Evolutionary conservation across 108 stramenopile genomes (phyloP).

Genomic region (Schizochytrium sp.): DNA sequence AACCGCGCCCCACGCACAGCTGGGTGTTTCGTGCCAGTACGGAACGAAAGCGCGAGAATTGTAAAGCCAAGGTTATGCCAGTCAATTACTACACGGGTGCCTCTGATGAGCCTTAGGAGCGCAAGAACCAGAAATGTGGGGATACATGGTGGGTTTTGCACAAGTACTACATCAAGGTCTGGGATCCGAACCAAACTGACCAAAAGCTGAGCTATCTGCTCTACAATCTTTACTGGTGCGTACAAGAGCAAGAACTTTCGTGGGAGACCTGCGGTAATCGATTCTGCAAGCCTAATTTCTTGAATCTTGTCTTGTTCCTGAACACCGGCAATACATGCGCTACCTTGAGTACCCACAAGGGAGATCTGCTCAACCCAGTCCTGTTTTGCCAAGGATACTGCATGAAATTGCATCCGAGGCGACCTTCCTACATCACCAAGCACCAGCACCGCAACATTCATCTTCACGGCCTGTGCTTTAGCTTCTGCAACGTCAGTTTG

Average conservation of each 20-base stretch:
- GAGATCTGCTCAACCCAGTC: constrained; percentile 64
- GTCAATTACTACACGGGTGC: constrained; percentile 88
- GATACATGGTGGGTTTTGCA: constrained; percentile 97
- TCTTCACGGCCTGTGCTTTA: too few species aligned
- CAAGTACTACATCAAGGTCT: constrained; percentile 77
- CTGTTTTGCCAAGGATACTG: constrained; percentile 82
- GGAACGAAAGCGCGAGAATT: constrained; percentile 80
- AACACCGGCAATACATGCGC: constrained; percentile 66
- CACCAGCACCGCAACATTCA: constrained; percentile 66
- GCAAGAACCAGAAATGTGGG: constrained; percentile 84
- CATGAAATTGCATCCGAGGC: constrained; percentile 99
- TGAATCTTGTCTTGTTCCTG: constrained; percentile 63
- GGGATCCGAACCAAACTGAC: constrained; percentile 71
- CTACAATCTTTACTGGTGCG: constrained; percentile 67
- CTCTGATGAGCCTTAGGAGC: constrained; percentile 60
- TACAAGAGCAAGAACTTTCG: constrained; percentile 19
- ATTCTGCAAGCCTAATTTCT: constrained; percentile 38
- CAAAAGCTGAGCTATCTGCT: constrained; percentile 72
- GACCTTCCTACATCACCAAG: constrained; percentile 88
- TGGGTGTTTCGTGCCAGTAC: constrained; percentile 16
- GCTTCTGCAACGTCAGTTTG: too few species aligned
- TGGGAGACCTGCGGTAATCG: background rate
- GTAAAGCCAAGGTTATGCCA: constrained; percentile 98
- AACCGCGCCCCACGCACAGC: constrained; percentile 65
- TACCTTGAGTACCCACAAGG: constrained; percentile 72